These are phyloP conservation scores for Calonectria hongkongensis DNA, from an alignment of 2,329 filamentous ascomycete species.

Conservation along the genomic window DNA sequence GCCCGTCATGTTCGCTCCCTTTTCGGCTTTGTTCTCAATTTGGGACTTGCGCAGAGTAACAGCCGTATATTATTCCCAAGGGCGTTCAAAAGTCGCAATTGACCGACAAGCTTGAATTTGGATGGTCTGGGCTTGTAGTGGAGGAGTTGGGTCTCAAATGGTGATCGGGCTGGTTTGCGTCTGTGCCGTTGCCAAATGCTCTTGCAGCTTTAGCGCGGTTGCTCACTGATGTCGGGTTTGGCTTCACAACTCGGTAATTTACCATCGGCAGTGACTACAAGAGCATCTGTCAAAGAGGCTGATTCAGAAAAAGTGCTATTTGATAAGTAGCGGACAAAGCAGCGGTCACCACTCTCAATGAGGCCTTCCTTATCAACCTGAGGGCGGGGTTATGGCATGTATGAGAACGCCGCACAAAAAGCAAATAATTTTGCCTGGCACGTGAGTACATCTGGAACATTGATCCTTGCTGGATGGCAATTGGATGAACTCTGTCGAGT, in stretches of 20 bases:
- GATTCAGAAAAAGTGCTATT: not conserved
- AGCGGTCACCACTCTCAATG: not conserved
- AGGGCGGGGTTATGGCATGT: not conserved
- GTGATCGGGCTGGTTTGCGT: conserved; percentile 72
- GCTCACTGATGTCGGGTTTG: conserved; percentile 68
- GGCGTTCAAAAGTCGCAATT: conserved; percentile 75
- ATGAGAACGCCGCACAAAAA: not conserved
- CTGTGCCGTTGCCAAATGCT: conserved; percentile 63
- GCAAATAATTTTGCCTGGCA: not conserved
- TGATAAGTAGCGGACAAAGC: not conserved
- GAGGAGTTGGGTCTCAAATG: conserved; percentile 77
- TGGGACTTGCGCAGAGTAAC: conserved; percentile 68
- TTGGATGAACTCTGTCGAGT: too few species aligned
- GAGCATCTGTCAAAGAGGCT: conserved; percentile 41
- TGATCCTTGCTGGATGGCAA: too few species aligned
- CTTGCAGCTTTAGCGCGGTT: conserved; percentile 64
- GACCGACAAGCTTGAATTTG: conserved; percentile 75
- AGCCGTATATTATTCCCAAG: conserved; percentile 67
- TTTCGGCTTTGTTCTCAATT: conserved; percentile 73
- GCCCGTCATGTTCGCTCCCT: conserved; percentile 72
- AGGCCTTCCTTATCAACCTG: not conserved
- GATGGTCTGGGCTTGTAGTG: conserved; percentile 76
- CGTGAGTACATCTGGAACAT: not conserved
- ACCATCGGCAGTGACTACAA: conserved; percentile 64
- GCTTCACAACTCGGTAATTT: conserved; percentile 66